Evolutionary conservation across 768 basidiomycete genomes (phyloP).

Genomic region (Kwoniella bestiolae): DNA sequence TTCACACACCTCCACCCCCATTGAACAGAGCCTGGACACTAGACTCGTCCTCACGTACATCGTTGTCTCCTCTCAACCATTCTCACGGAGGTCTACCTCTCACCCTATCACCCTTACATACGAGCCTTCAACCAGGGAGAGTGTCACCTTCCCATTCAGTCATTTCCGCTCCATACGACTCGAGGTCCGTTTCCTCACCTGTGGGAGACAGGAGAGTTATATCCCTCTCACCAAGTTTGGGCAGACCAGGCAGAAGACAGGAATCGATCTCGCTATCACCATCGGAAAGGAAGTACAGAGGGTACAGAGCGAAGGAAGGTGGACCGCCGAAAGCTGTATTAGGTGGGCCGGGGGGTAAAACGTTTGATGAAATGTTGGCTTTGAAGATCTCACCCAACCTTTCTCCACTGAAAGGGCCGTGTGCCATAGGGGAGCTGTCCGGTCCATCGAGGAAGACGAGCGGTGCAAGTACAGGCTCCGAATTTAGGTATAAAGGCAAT

Average conservation of each 20-base stretch:
- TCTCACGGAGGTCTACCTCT: not conserved
- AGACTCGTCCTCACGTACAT: constrained; percentile 4
- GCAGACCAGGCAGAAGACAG: not conserved
- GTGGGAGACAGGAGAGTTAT: constrained; percentile 1
- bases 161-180: constrained; percentile 5
- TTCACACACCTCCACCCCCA: constrained; percentile 2
- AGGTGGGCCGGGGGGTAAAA: constrained; percentile 42
- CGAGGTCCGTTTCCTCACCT: not conserved
- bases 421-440: not conserved
- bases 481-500: constrained; percentile 20
- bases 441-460: not conserved
- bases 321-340: constrained; percentile 44
- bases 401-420: not conserved
- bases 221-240: constrained; percentile 5
- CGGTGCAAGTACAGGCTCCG: not conserved
- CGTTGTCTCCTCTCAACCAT: constrained; percentile 3
- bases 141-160: constrained; percentile 4
- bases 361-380: constrained; percentile 36
- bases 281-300: constrained; percentile 13
- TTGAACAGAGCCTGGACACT: constrained; percentile 16
- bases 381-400: constrained; percentile 3
- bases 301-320: constrained; percentile 15
- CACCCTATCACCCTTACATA: not conserved
- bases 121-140: not conserved
- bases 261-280: not conserved